Evolutionary conservation across 116 monocot genomes (phyloP).

Genomic region (Zostera marina): DNA sequence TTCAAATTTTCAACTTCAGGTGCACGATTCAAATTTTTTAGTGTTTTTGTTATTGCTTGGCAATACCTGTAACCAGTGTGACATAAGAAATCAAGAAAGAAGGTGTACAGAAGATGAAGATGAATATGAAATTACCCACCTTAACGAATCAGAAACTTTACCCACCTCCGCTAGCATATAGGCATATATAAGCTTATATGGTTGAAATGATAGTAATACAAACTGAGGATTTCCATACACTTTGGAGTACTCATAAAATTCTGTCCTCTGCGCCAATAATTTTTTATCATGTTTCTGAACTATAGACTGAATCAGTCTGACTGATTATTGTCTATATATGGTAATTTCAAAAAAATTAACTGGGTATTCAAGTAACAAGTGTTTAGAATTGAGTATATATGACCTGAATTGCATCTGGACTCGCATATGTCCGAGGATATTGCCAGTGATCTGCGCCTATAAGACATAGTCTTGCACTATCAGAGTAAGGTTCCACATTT

Average conservation of each 20-base stretch:
- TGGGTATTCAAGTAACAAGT: not conserved
- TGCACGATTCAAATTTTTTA: conserved; percentile 48
- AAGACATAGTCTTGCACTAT: not conserved
- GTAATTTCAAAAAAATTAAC: too few relatives aligned
- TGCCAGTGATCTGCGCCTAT: conserved; percentile 54
- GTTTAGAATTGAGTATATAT: not conserved
- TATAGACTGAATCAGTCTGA: too few relatives aligned
- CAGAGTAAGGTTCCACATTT: not conserved
- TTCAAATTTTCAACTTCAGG: conserved; percentile 72
- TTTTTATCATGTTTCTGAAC: too few relatives aligned
- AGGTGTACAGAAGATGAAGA: too few relatives aligned
- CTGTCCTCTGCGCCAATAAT: too few relatives aligned
- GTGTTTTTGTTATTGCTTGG: conserved; percentile 53
- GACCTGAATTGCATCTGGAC: conserved; percentile 90
- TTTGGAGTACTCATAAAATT: too few relatives aligned
- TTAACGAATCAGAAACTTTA: conserved; percentile 68
- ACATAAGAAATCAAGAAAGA: too few relatives aligned
- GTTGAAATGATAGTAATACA: too few relatives aligned
- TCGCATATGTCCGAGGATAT: conserved; percentile 73
- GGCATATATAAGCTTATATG: too few relatives aligned
- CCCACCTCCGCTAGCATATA: conserved; percentile 88
- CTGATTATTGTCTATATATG: too few relatives aligned
- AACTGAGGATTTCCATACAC: too few relatives aligned
- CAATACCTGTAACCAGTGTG: conserved; percentile 41
- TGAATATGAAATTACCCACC: conserved; percentile 18